Evolutionary conservation across 139 green algal genomes (phyloP).

Genomic region (Auxenochlorella pyrenoidosa): DNA sequence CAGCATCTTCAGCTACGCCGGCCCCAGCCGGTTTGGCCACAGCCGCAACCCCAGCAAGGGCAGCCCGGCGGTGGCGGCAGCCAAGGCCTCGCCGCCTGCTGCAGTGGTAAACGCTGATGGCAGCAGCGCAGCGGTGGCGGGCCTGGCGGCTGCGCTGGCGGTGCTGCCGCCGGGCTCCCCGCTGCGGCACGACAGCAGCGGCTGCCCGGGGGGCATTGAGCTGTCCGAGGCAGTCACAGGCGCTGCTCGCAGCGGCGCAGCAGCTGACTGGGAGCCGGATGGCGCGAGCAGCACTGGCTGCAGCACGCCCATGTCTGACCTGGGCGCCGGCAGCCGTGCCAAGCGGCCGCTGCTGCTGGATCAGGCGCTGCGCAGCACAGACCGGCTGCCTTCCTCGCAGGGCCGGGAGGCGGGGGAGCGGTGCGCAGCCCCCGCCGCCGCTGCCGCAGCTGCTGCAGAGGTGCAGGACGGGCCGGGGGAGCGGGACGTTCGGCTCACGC

Average conservation of each 20-base stretch:
- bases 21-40: slow-evolving; percentile 12
- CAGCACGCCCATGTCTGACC: not conserved
- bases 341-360: slow-evolving; percentile 7
- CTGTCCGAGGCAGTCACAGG: not conserved
- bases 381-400: not conserved
- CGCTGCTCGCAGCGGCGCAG: not conserved
- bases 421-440: not conserved
- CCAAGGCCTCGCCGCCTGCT: not conserved
- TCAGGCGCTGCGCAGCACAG: slow-evolving; percentile 8
- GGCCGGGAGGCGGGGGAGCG: not conserved
- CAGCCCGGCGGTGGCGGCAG: not conserved
- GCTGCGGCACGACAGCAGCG: not conserved
- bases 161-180: slow-evolving; percentile 20
- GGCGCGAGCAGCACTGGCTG: not conserved
- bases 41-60: slow-evolving; percentile 16
- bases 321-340: not conserved
- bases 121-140: not conserved
- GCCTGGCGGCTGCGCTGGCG: slow-evolving; percentile 18
- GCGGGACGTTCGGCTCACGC: not conserved
- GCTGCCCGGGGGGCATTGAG: not conserved
- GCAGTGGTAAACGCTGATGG: not conserved
- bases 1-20: slow-evolving; percentile 22
- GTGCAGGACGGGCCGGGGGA: not conserved
- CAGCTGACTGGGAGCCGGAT: not conserved
- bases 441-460: not conserved